phyloP scores from a whole-genome alignment of 306 rosid species.

The Glycyrrhiza uralensis region DNA sequence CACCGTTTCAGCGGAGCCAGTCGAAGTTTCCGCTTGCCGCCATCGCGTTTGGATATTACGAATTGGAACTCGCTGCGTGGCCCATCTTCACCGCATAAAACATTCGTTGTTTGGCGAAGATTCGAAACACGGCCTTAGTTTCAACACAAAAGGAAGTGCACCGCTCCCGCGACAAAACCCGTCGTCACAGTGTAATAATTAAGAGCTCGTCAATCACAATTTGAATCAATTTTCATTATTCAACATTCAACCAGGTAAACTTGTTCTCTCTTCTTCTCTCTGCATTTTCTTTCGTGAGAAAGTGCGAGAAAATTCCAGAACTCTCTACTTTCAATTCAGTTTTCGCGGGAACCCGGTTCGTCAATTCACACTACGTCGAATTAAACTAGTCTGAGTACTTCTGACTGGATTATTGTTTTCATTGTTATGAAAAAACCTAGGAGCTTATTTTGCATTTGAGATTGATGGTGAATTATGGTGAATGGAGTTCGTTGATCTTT shows the following conservation, averaged over 20 bases:
- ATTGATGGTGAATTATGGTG: not conserved
- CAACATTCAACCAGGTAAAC: slow-evolving; percentile 25
- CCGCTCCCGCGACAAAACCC: no score
- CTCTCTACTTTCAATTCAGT: not conserved
- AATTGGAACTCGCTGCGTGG: not conserved
- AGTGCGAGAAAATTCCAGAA: not conserved
- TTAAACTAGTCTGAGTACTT: not conserved
- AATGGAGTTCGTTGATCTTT: not conserved
- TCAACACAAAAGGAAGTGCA: not conserved
- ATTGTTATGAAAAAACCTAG: not conserved
- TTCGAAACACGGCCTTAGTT: slow-evolving; percentile 28
- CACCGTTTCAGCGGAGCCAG: slow-evolving; percentile 20
- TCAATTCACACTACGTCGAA: not conserved
- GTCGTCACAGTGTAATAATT: no score
- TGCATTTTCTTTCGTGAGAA: not conserved
- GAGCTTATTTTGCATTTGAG: no score
- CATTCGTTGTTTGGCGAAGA: not conserved
- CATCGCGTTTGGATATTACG: slow-evolving; percentile 24
- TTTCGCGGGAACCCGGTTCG: slow-evolving; percentile 27
- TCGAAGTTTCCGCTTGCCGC: slow-evolving; percentile 3
- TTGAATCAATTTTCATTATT: slow-evolving; percentile 6
- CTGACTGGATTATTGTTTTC: not conserved
- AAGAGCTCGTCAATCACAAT: not conserved
- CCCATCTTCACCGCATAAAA: not conserved
- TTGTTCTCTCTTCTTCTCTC: not conserved